These are phyloP conservation scores for Lasiodiplodia hormozganensis DNA, from an alignment of 2,329 filamentous ascomycete genomes.

Conservation along the genomic window DNA sequence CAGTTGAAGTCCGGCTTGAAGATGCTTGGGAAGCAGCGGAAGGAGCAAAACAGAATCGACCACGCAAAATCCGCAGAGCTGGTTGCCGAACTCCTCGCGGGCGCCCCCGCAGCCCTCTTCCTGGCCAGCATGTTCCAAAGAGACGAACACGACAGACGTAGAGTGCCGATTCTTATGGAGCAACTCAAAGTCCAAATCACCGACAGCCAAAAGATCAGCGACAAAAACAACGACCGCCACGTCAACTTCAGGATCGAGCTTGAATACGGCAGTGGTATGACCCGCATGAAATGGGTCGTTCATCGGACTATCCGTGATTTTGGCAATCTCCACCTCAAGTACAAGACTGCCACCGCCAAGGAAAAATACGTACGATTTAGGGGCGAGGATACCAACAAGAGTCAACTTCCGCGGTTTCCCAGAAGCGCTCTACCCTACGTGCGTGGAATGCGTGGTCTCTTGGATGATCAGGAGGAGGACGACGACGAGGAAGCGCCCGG, in stretches of 20 bases:
- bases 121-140: slow-evolving; percentile 97
- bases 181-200: slow-evolving; percentile 89
- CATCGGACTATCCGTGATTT: slow-evolving; percentile 88
- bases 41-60: slow-evolving; percentile 84
- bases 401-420: slow-evolving; percentile 89
- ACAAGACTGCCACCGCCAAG: slow-evolving; percentile 84
- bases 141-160: slow-evolving; percentile 93
- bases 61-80: slow-evolving; percentile 95
- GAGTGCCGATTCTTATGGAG: slow-evolving; percentile 92
- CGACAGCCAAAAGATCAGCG: slow-evolving; percentile 75
- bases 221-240: slow-evolving; percentile 68
- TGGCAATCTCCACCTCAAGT: slow-evolving; percentile 89
- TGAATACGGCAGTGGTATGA: slow-evolving; percentile 94
- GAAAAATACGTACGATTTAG: slow-evolving; percentile 79
- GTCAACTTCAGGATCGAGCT: slow-evolving; percentile 89
- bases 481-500: slow-evolving; percentile 75
- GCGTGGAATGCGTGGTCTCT: slow-evolving; percentile 75
- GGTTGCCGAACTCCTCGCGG: slow-evolving; percentile 92
- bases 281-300: slow-evolving; percentile 96
- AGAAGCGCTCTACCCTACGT: slow-evolving; percentile 89
- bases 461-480: slow-evolving; percentile 67
- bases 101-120: slow-evolving; percentile 90
- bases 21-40: slow-evolving; percentile 76
- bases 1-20: slow-evolving; percentile 91
- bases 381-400: slow-evolving; percentile 68